A percentile compares a stretch with the other conserved stretches of the same genome.
Conservation (phyloP, 306 rosid genomes). For the Phaseolus lunatus region DNA sequence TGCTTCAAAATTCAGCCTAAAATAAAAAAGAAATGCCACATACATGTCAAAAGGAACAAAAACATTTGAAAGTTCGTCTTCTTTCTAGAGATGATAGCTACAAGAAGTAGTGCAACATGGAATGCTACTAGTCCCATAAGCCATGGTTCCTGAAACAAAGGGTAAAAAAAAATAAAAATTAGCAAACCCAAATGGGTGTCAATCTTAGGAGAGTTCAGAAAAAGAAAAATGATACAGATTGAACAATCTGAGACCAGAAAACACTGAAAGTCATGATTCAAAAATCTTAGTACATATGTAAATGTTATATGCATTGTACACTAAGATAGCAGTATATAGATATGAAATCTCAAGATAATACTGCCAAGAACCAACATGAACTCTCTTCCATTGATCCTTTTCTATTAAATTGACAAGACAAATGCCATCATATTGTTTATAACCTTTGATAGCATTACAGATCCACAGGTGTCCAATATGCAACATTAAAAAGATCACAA, state of each 20-base stretch:
- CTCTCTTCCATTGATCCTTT: neutral
- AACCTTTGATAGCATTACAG: neutral
- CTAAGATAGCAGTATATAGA: neutral
- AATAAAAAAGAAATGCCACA: constrained; percentile 40
- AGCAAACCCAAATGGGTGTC: neutral
- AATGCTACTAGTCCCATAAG: constrained; percentile 64
- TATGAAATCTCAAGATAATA: neutral
- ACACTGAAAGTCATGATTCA: neutral
- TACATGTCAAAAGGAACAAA: constrained; percentile 80
- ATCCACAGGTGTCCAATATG: neutral
- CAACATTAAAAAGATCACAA: neutral
- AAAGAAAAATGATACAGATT: constrained; percentile 19
- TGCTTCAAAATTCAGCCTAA: constrained; percentile 11
- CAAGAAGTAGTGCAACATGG: constrained; percentile 63
- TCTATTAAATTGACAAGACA: neutral
- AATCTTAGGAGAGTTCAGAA: constrained; percentile 1
- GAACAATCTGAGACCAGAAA: constrained; percentile 22
- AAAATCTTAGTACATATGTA: constrained; percentile 17
- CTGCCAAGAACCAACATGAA: neutral
- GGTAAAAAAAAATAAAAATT: constrained; percentile 19
- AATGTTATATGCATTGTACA: neutral
- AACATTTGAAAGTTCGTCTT: constrained; percentile 83
- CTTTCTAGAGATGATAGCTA: constrained; percentile 69
- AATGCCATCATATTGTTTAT: neutral
- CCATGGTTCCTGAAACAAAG: constrained; percentile 83